These are phyloP conservation scores for Metschnikowia kofuensis DNA, from an alignment of 805 yeast species.

Conservation along the genomic window DNA sequence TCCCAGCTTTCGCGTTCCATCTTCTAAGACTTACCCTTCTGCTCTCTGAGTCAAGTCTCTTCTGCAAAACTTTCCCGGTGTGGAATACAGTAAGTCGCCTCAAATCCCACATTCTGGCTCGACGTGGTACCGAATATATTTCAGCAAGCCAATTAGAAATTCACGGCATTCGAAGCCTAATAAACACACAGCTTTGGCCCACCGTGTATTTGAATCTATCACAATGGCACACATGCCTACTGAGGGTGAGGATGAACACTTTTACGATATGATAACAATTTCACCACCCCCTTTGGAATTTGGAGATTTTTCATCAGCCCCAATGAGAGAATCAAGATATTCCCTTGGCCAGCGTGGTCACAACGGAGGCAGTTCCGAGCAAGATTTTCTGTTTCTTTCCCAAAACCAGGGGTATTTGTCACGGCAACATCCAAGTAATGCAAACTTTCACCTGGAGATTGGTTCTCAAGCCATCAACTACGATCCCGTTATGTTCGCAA, in stretches of 20 bases:
- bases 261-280: slow-evolving; percentile 30
- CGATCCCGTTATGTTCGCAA: slow-evolving; percentile 11
- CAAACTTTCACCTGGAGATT: neutral
- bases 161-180: neutral
- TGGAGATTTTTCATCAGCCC: neutral
- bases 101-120: neutral
- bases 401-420: neutral
- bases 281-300: slow-evolving; percentile 25
- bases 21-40: neutral
- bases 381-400: slow-evolving; percentile 2
- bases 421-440: neutral
- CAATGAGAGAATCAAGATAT: neutral
- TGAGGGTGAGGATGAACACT: slow-evolving; percentile 18
- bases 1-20: slow-evolving; percentile 3
- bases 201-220: neutral
- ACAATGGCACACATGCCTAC: slow-evolving; percentile 11
- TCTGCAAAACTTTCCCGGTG: neutral
- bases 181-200: neutral
- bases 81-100: neutral
- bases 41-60: neutral
- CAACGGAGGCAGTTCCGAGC: neutral
- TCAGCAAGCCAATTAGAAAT: neutral
- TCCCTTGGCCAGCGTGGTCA: neutral
- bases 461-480: neutral
- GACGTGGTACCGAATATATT: neutral